phyloP scores from a whole-genome alignment of 371 early-diverging fungal genomes.

The Apophysomyces elegans region DNA sequence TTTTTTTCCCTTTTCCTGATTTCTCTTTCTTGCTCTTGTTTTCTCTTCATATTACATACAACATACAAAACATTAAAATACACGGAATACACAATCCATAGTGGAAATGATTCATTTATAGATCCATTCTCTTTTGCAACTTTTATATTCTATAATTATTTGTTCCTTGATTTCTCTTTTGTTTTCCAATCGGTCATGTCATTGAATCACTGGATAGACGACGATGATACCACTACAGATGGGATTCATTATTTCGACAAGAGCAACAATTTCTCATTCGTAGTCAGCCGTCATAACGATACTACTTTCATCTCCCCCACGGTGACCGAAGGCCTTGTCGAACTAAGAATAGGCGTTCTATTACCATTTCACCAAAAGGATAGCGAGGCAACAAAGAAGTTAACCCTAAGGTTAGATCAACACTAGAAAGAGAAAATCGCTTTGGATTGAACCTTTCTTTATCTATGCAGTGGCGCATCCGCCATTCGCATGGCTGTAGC shows the following conservation, averaged over 20 bases:
- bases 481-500: conserved; percentile 62
- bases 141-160: no score
- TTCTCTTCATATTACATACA: no score
- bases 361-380: conserved; percentile 55
- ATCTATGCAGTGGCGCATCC: conserved; percentile 50
- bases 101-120: conserved; percentile 2
- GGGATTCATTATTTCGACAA: conserved; percentile 17
- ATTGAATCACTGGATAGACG: conserved; percentile 14
- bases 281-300: conserved; percentile 30
- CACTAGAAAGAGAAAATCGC: background rate
- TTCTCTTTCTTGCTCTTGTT: no score
- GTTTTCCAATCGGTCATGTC: background rate
- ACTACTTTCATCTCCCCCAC: conserved; percentile 42
- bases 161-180: background rate
- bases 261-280: conserved; percentile 21
- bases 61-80: no score
- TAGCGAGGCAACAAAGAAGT: conserved; percentile 37
- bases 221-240: conserved; percentile 8
- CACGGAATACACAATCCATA: no score
- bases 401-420: conserved; percentile 44
- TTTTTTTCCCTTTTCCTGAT: background rate
- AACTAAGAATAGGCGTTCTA: conserved; percentile 59
- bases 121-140: background rate
- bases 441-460: background rate
- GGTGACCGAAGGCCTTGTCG: conserved; percentile 26